A percentile compares a stretch with the other conserved stretches of the same genome.
phyloP scores from a whole-genome alignment of 2,329 filamentous ascomycete genomes.

The Fusarium brevicatenulatum region DNA sequence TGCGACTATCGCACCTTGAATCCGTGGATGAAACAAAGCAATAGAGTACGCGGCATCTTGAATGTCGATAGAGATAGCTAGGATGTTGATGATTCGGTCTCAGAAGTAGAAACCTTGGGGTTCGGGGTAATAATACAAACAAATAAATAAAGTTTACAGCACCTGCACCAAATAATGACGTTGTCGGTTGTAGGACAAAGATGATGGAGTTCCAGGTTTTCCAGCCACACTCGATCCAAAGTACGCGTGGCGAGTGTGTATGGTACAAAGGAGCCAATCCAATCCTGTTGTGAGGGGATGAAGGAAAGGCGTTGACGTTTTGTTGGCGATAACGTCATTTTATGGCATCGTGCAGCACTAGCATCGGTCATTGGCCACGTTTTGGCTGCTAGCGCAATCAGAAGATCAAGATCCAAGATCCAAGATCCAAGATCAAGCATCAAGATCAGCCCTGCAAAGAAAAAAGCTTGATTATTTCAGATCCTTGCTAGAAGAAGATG shows the following conservation, averaged over 20 bases:
- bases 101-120: not conserved
- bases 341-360: constrained; percentile 27
- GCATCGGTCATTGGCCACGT: constrained; percentile 19
- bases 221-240: constrained; percentile 30
- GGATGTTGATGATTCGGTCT: not conserved
- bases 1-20: constrained; percentile 62
- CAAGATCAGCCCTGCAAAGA: not conserved
- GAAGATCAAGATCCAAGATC: not conserved
- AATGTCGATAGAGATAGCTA: not conserved
- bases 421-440: not conserved
- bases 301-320: not conserved
- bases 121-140: constrained; percentile 6
- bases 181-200: constrained; percentile 17
- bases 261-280: constrained; percentile 17
- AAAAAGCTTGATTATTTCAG: constrained; percentile 27
- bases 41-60: constrained; percentile 63
- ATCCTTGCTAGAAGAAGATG: not conserved
- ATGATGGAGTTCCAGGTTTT: constrained; percentile 38
- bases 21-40: constrained; percentile 80
- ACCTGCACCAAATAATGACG: constrained; percentile 30
- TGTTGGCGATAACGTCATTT: constrained; percentile 34
- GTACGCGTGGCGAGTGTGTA: constrained; percentile 36
- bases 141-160: constrained; percentile 14
- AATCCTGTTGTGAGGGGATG: not conserved
- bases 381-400: constrained; percentile 12